These are phyloP conservation scores for Hordeum marinum DNA, from an alignment of 176 grass and related monocot genomes.

Conservation along the genomic window DNA sequence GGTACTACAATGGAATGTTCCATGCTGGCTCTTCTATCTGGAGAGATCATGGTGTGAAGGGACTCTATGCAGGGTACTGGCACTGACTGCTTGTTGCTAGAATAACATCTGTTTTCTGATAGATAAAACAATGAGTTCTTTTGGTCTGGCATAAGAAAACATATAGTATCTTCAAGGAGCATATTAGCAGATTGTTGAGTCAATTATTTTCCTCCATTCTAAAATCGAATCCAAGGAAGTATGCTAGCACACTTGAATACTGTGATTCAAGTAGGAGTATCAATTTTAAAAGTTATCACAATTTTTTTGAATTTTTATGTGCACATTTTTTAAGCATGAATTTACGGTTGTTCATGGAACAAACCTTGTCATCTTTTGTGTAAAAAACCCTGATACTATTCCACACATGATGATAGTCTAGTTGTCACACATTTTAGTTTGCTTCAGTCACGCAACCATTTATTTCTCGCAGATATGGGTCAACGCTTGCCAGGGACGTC, in stretches of 20 bases:
- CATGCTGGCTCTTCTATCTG: conserved; percentile 87
- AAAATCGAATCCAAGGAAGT: neutral
- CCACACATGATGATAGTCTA: conserved; percentile 11
- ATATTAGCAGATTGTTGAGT: neutral
- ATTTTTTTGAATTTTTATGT: neutral
- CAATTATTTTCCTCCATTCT: neutral
- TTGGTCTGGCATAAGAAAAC: neutral
- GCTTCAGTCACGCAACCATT: conserved; percentile 9
- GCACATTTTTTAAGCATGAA: neutral
- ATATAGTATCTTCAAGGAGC: neutral
- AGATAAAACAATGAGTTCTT: neutral
- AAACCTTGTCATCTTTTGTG: conserved; percentile 1
- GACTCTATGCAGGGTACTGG: conserved; percentile 85
- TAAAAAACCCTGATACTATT: neutral
- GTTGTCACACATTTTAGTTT: conserved; percentile 1
- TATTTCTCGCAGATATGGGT: conserved; percentile 70
- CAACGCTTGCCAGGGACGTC: conserved; percentile 96
- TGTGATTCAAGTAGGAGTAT: neutral
- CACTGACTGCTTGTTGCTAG: neutral
- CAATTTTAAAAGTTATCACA: neutral
- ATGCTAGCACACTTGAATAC: neutral
- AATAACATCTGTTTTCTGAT: neutral
- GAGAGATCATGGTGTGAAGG: conserved; percentile 74
- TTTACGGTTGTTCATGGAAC: neutral
- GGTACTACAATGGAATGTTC: conserved; percentile 87